Base-by-base conservation (phyloP, 805 yeast species). In the Yamadazyma tumulicola region DNA sequence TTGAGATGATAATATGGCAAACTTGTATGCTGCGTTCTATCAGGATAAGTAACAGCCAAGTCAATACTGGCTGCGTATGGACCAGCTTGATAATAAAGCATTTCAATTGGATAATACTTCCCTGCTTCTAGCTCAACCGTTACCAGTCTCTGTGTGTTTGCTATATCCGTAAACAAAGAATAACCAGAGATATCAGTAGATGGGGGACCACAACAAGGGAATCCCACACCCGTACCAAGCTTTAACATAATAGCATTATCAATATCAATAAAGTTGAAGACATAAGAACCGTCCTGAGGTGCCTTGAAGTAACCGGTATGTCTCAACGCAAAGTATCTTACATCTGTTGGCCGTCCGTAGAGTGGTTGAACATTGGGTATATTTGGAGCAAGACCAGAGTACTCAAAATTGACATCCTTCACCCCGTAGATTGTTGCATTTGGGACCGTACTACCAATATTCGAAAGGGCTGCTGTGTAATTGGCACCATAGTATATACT, bases 251-350 rank as follows among this genome's bases (percentile, higher is more conserved):
- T 8, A 20, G 23, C 23, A 26, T 37, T 28, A 26, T 31, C 41
- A 14, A 20, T 20, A 23, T n/a, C 6, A 4, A 20, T 12, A 3
- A 37, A 7, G 12, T 12, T 21, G 22, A 34, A 29, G 3, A 24
- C 23, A 19, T 37, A 37, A 16, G 26, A 25, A 12, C 41, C 41
- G 6, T 33, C 20, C 9, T 16, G 12, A n/a, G 19, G 19, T 7
- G 41, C 37, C 17, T 11, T 16, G 15, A 37, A 31, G 14, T 28
- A 32, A 20, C 37, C 41, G 10, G 35, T 18, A 3, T 19, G 28
- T 18, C 25, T 32, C 13, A 33, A 23, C n/a, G 23, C 37, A 25
- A 37, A 28, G 21, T 29, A 10, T 5, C n/a, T 3, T 3, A 14
- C 14, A 16, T 32, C 16, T 6, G 14, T 33, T 7, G 7, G 5